These are phyloP conservation scores for Xerocomellus intermedius DNA, from an alignment of 768 basidiomycete genomes.

Conservation along the genomic window DNA sequence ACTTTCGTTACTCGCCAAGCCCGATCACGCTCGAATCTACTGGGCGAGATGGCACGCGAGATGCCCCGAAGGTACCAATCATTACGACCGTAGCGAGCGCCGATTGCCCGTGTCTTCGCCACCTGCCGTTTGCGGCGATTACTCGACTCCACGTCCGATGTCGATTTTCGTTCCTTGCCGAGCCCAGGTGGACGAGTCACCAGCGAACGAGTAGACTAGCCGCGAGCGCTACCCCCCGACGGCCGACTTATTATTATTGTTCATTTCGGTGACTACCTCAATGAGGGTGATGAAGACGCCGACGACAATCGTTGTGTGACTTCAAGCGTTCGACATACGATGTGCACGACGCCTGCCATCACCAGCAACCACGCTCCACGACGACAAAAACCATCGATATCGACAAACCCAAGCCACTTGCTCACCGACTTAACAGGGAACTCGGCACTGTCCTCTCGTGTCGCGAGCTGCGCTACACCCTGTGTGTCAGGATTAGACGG, in stretches of 20 bases:
- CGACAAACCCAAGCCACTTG: background rate
- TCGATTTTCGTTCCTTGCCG: background rate
- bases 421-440: background rate
- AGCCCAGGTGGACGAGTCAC: background rate
- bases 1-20: background rate
- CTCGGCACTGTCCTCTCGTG: conserved; percentile 1
- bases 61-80: background rate
- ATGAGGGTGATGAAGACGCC: background rate
- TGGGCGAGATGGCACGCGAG: conserved; percentile 1
- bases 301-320: background rate
- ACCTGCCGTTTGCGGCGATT: background rate
- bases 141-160: background rate
- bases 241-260: background rate
- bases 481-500: background rate
- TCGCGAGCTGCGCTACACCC: conserved; percentile 1
- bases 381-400: background rate
- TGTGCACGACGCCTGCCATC: background rate
- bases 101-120: no score
- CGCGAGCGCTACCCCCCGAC: background rate
- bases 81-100: background rate
- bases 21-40: background rate
- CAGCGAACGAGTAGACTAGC: background rate
- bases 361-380: background rate
- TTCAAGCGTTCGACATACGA: background rate
- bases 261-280: background rate